Evolutionary conservation across 1,139 yeast genomes (phyloP).

Genomic region (Yamadazyma spencermartinsiae): DNA sequence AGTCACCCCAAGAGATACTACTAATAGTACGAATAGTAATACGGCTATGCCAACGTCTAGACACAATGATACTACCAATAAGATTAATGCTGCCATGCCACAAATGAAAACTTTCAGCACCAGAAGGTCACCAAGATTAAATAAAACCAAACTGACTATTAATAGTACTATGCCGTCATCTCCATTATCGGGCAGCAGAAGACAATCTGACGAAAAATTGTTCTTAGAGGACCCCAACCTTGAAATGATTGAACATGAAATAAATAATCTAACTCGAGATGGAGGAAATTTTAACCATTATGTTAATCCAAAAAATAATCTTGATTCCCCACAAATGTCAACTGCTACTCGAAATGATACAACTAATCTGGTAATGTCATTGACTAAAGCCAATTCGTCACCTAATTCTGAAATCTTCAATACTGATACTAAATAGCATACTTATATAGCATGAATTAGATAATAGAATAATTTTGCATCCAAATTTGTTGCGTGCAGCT

Average conservation of each 20-base stretch:
- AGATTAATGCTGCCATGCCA: constrained; percentile 26
- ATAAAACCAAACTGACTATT: constrained; percentile 22
- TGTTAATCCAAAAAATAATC: constrained; percentile 6
- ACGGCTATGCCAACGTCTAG: too few relatives aligned
- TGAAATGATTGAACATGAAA: constrained; percentile 22
- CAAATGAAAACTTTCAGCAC: constrained; percentile 30
- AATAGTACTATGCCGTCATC: constrained; percentile 47
- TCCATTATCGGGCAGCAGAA: constrained; percentile 21
- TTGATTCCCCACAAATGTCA: constrained; percentile 28
- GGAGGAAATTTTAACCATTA: neutral
- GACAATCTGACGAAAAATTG: constrained; percentile 13
- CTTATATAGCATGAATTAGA: constrained; percentile 1
- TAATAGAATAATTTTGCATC: constrained; percentile 3
- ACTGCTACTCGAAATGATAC: constrained; percentile 41
- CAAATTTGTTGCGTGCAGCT: too few relatives aligned
- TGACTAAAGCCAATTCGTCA: constrained; percentile 16
- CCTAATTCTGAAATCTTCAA: constrained; percentile 13
- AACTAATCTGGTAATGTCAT: constrained; percentile 34
- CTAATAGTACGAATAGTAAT: neutral
- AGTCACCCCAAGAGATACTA: constrained; percentile 36
- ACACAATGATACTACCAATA: constrained; percentile 15
- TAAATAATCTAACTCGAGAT: constrained; percentile 17
- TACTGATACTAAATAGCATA: constrained; percentile 5
- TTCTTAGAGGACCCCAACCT: constrained; percentile 19
- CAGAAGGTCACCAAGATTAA: constrained; percentile 25